Evolutionary conservation across 2,329 filamentous ascomycete species (phyloP).

Genomic region (Talaromyces sp.): DNA sequence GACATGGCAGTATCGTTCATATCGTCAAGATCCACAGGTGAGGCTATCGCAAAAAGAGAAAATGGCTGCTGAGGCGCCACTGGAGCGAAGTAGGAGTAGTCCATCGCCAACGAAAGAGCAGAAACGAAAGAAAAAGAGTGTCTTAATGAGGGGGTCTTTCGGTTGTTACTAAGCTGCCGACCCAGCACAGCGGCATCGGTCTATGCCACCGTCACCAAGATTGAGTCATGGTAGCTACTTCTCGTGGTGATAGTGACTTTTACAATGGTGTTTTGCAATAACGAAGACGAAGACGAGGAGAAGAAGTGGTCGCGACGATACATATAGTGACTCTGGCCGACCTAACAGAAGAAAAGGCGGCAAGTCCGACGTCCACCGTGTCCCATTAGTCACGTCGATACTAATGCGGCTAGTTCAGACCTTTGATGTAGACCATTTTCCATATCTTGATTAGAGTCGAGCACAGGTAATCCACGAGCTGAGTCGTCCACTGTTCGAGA

Average conservation of each 20-base stretch:
- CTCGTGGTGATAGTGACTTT: background rate
- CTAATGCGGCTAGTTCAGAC: background rate
- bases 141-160: background rate
- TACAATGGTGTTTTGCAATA: background rate
- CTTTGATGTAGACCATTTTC: background rate
- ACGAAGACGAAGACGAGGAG: background rate
- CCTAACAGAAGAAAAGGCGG: background rate
- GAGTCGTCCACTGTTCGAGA: too few species aligned
- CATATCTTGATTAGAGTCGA: background rate
- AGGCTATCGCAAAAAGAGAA: constrained; percentile 48
- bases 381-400: background rate
- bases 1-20: constrained; percentile 24
- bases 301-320: constrained; percentile 1
- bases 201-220: background rate
- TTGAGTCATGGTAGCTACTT: background rate
- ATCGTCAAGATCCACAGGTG: constrained; percentile 24
- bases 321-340: background rate
- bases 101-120: constrained; percentile 43
- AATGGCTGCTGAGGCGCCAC: constrained; percentile 40
- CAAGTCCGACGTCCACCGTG: background rate
- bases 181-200: background rate
- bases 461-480: background rate
- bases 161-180: background rate
- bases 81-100: constrained; percentile 46
- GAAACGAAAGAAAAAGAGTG: background rate